Conservation (phyloP, 495 filamentous ascomycete genomes). For the Trichoderma asperelloides region DNA sequence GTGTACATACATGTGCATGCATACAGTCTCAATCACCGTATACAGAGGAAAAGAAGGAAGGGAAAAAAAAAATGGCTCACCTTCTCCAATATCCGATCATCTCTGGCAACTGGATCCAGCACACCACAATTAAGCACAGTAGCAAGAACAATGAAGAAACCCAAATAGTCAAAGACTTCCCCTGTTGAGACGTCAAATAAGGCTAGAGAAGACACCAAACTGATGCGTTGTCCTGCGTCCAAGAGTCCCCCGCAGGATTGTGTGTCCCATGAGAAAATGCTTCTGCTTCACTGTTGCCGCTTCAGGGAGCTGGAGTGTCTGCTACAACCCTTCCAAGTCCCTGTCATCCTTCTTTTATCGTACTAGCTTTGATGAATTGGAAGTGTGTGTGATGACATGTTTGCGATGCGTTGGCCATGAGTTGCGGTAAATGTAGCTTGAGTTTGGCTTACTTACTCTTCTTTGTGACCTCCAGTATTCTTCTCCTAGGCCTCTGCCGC, state of each 20-base stretch:
- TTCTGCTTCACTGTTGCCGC: neutral
- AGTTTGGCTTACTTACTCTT: neutral
- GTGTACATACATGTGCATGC: neutral
- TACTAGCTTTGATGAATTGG: neutral
- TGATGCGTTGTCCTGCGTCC: constrained; percentile 5
- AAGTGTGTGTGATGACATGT: neutral
- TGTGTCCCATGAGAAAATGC: neutral
- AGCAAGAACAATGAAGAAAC: neutral
- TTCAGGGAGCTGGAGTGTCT: neutral
- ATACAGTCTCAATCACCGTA: neutral
- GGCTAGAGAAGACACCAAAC: neutral
- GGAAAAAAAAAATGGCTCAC: neutral
- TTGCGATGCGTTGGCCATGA: neutral
- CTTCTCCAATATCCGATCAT: neutral
- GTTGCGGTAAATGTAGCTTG: neutral
- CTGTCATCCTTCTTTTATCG: neutral
- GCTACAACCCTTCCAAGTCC: neutral
- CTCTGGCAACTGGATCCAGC: neutral
- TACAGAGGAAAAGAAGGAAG: no score
- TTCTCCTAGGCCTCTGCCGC: no score
- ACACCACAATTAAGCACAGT: neutral
- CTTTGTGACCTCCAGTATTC: neutral
- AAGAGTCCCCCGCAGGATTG: neutral
- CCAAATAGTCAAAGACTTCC: neutral
- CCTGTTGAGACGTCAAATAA: neutral